Base-by-base conservation (phyloP, 2,329 filamentous ascomycete genomes). In the Calonectria pauciramosa region DNA sequence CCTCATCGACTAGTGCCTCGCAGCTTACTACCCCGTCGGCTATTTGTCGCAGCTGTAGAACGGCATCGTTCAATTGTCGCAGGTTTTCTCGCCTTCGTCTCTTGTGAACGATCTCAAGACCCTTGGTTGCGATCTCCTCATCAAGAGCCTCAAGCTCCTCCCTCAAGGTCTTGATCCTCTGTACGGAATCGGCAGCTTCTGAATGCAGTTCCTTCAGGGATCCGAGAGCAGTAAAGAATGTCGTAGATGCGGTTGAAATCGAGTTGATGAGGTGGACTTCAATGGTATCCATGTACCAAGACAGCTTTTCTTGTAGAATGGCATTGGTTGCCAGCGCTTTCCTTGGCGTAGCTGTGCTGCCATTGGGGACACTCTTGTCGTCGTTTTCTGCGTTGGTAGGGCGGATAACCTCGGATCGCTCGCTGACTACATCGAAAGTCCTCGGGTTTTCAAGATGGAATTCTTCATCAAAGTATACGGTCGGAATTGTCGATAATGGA, bases 251-350 rank as follows among this genome's bases (percentile, higher is more conserved):
- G 0, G 95, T 96, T 3, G 96, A 99, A 76, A 99, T 99, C 0
- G 96, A 98, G 38, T 95, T 95, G 80, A 99, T 98, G 10, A 99
- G 88, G 83, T 99, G 97, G 70, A 99, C 95, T 83, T 99, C 97
- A 28, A 99, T 96, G 0, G 97, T 99, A 83, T 99, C 97, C 96
- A 99, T 98, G 84, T 99, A 99, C 97, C 97, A 99, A 0, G 97
- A 99, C 16, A 99, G 88, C 85, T 99, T 99, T 85, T 99, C 97
- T 83, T 99, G 97, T 44, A 99, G 85, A 73, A 99, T 99, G 0
- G 97, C 97, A 85, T 99, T 99, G 0, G 96, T 98, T 10, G 96
- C 96, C 34, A 99, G 88, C 1, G 95, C 94, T 83, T 98, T 99
- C 74, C 96, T 91, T 11, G 94, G 93, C 2, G 82, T 81, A 28